Base-by-base conservation (phyloP, 192 early-diverging fungal species). In the Backusella mclennaniae region DNA sequence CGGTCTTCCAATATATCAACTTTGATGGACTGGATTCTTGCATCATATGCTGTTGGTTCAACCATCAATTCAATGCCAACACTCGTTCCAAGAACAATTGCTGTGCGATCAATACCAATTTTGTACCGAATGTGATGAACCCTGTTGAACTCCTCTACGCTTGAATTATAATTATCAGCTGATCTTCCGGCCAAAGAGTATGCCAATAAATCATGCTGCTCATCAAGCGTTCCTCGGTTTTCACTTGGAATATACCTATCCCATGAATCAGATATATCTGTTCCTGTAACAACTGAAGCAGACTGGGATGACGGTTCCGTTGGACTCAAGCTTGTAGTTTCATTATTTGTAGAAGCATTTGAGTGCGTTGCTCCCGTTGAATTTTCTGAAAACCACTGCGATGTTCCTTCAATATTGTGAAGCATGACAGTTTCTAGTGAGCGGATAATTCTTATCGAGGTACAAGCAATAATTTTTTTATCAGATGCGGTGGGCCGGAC, bases 11-110 rank as follows among this genome's bases (percentile, higher is more conserved):
- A 21, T 31, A 76, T 67, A 12, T 41, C 9, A 7, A 76, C 21
- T 52, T 52, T 29, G 36, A 76, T 46, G 1, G 75, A 76, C 12
- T 52, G 66, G 14, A 76, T 44, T 23, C 49, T 68, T 36, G 67
- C 66, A 4, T 23, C 33, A 17, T 69, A 26, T 52, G 33, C 29
- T 4, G 75, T 76, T 35, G 75, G 75, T 36, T 76, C 26, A n/a
- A 76, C 4, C 38, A 69, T 14, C 8, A 76, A 33, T 35, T 70
- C 67, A n/a, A 76, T n/a, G 6, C 75, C 75, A 42, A 76, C 41
- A 49, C 75, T 76, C 11, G 75, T 76, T 2, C 75, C 75, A 15
- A 76, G 35, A 21, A 42, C 75, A 67, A 76, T 70, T 35, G 67
- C 75, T 15, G 67, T 76, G 8, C 75, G 66, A 49, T 76, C 75